Percentiles rank a stretch among this genome's conserved stretches.
These are phyloP conservation scores for Hypoxylon subgilvum DNA, from an alignment of 495 filamentous ascomycete species.

Conservation along the genomic window DNA sequence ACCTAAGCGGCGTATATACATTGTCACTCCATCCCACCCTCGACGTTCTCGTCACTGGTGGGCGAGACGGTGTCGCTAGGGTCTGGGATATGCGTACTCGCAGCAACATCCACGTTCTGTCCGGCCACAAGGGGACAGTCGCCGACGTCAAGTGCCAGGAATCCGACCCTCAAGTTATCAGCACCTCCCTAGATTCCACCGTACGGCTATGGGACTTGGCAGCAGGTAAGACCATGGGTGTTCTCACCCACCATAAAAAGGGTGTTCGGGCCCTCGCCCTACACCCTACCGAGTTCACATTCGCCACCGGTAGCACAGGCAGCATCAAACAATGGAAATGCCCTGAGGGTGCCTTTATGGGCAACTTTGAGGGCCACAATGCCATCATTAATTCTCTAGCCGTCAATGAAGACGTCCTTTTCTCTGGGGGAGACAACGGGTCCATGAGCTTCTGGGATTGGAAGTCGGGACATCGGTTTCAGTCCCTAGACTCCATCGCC, in stretches of 20 bases:
- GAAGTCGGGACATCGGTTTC: conserved; percentile 94
- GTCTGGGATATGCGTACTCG: conserved; percentile 99
- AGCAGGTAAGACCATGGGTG: conserved; percentile 93
- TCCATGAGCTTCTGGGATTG: conserved; percentile 99
- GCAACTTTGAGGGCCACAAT: conserved; percentile 97
- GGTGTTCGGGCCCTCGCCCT: conserved; percentile 83
- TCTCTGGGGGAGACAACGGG: conserved; percentile 95
- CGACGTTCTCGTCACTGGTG: conserved; percentile 92
- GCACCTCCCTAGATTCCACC: conserved; percentile 85
- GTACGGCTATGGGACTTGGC: conserved; percentile 96
- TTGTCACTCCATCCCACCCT: conserved; percentile 89
- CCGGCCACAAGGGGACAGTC: conserved; percentile 88
- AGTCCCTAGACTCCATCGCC: conserved; percentile 83
- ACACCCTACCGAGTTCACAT: conserved; percentile 95
- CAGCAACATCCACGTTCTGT: conserved; percentile 91
- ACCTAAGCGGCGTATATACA: conserved; percentile 95
- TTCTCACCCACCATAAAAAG: conserved; percentile 98
- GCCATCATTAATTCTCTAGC: conserved; percentile 93
- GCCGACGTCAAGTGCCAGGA: conserved; percentile 91
- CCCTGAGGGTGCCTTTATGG: conserved; percentile 98
- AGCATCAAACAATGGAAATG: conserved; percentile 99
- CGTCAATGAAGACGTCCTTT: conserved; percentile 92
- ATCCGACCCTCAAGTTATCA: conserved; percentile 95
- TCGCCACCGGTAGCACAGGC: conserved; percentile 86
- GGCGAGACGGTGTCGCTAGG: conserved; percentile 88